Conservation (phyloP, 352 stramenopile genomes). For the Globisporangium carolinianum region DNA sequence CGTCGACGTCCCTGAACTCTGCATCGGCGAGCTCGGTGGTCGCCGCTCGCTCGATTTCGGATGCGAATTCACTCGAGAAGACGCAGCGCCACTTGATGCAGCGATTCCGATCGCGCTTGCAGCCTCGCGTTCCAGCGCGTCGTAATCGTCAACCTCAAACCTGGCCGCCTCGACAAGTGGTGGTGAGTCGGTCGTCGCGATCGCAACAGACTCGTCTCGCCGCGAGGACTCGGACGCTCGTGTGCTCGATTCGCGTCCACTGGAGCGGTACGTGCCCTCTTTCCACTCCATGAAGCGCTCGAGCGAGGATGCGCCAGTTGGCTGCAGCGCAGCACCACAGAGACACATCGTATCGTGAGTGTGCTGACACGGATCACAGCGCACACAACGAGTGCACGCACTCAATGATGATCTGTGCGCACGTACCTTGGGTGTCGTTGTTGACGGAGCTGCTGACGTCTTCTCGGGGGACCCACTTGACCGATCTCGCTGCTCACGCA, state of each 20-base stretch:
- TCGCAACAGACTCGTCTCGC: background rate
- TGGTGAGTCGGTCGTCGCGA: background rate
- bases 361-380: too few relatives aligned
- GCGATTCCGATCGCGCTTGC: background rate
- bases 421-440: constrained; percentile 4
- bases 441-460: background rate
- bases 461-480: background rate
- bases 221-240: constrained; percentile 1
- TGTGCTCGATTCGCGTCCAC: constrained; percentile 6
- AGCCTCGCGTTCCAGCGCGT: constrained; percentile 4
- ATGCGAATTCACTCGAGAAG: background rate
- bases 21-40: background rate
- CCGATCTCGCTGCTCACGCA: background rate
- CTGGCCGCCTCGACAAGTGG: background rate
- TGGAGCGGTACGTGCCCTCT: constrained; percentile 8
- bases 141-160: background rate
- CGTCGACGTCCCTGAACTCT: background rate
- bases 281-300: constrained; percentile 11
- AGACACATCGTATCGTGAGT: too few relatives aligned
- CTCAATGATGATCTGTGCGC: too few relatives aligned
- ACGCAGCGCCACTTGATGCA: background rate
- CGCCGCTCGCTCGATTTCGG: constrained; percentile 4
- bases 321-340: too few relatives aligned
- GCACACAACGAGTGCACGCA: too few relatives aligned
- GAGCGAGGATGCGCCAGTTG: constrained; percentile 1